Evolutionary conservation across 2,329 filamentous ascomycete genomes (phyloP), one percentile per base, ranked within the genome.

Genomic region (Sarocladium oryzae): DNA sequence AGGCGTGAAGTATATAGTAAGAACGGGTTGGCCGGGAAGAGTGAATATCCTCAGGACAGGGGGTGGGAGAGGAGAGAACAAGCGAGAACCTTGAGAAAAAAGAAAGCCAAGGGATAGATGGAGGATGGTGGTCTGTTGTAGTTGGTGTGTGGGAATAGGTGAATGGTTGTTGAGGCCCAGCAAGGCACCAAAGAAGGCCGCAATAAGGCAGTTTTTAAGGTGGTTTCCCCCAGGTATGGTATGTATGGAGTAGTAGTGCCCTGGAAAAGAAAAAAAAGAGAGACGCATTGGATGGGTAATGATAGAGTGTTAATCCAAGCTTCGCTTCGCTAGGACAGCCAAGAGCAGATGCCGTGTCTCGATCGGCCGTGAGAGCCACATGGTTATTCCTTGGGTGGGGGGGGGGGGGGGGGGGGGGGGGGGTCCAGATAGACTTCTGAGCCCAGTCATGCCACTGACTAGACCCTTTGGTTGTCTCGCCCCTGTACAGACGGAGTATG

Each of bases 351-450:
- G 37, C 37, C 20, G 6, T n/a, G 37, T 40, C 7, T 40, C 37
- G 16, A 40, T 40, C 37, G n/a, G n/a, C n/a, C n/a, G n/a, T n/a
- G n/a, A n/a, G n/a, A 23, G 37, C 37, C 37, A 40, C 37, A 40
- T 40, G 37, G 16, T 40, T 40, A 6, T 36, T 5, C 7, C 37
- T n/a, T n/a, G n/a, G n/a, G n/a, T n/a, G n/a, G n/a, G n/a, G n/a
- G n/a, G n/a, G n/a, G n/a, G n/a, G n/a, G n/a, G n/a, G n/a, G n/a
- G n/a, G n/a, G n/a, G n/a, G n/a, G n/a, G n/a, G n/a, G n/a, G n/a
- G n/a, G n/a, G n/a, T n/a, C n/a, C n/a, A n/a, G n/a, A n/a, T n/a
- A n/a, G n/a, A n/a, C n/a, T n/a, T 40, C 37, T 21, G 7, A 40
- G 37, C 37, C 35, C 37, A 20, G 37, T 40, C 37, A 40, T 40